Base-by-base conservation (phyloP, 352 stramenopile genomes). In the Phytopythium litorale region DNA sequence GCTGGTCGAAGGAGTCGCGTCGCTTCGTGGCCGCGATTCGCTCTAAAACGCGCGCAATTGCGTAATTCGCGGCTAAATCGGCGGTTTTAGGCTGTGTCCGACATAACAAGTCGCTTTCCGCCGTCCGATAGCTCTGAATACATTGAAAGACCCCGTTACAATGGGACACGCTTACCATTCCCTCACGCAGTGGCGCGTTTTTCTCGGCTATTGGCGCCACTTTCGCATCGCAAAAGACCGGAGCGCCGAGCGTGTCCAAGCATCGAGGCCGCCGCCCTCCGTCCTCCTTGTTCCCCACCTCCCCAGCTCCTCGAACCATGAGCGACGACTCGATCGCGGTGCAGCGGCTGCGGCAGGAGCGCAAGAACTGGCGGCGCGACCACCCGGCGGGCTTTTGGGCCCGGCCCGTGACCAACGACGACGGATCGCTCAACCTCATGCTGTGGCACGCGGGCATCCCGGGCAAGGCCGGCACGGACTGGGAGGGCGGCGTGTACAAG, bases 351-450 rank as follows among this genome's bases (percentile, higher is more conserved):
- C 78, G 84, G 48, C 86, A 98, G 75, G 92, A 98, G 74, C 87
- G 92, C 66, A 98, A 97, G 85, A 94, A 96, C 66, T 98, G 92
- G 96, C 83, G 94, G 52, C 76, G 89, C 56, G 94, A 98, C 76
- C 95, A 98, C 81, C 95, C 95, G 23, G 94, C 88, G 64, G 97
- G 97, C 19, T 99, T 99, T 78, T 98, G 97, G 81, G 97, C 97
- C n/a, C 87, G 94, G 7, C 97, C 97, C 7, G 72, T 89, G 13
- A 73, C 85, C 40, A 97, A 84, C 59, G 89, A 94, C 8, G 97
- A 99, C 67, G 96, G 96, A 54, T 98, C 94, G 43, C 92, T 95
- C 8, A 97, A 99, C 77, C 88, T 99, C 62, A 98, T 99, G 94
- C 68, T 81, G 64, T 99, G 97, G 97, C 87, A 98, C 57, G 94